phyloP scores from a whole-genome alignment of 176 grass and related monocot species.

The Cenchrus americanus region DNA sequence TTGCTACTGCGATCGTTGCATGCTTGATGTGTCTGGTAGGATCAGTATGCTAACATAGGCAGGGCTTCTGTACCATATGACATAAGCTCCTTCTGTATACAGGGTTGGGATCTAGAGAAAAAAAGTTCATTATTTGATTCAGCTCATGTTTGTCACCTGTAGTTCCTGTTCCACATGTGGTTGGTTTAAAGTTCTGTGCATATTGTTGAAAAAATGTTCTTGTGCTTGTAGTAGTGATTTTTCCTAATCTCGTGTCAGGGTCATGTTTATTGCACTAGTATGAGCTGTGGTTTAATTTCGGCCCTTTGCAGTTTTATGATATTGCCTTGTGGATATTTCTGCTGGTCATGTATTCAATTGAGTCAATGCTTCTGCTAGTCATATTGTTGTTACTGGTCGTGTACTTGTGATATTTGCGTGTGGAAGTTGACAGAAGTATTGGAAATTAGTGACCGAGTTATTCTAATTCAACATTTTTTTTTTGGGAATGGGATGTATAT shows the following conservation, averaged over 20 bases:
- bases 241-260: neutral
- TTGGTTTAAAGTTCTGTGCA: conserved; percentile 5
- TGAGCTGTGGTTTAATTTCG: conserved; percentile 8
- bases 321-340: neutral
- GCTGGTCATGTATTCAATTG: neutral
- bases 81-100: conserved; percentile 58
- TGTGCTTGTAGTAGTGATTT: neutral
- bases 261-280: neutral
- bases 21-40: conserved; percentile 61
- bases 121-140: conserved; percentile 69
- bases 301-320: neutral
- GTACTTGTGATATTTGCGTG: neutral
- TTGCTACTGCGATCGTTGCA: conserved; percentile 48
- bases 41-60: conserved; percentile 62
- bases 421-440: neutral
- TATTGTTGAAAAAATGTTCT: neutral
- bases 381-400: neutral
- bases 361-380: neutral
- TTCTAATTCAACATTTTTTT: neutral
- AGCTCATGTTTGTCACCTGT: conserved; percentile 34
- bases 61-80: conserved; percentile 64
- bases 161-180: neutral
- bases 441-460: neutral
- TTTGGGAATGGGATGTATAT: neutral
- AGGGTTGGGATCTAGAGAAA: conserved; percentile 52